Base-by-base conservation (phyloP, 1,139 yeast genomes). In the Pichia kudriavzevii region DNA sequence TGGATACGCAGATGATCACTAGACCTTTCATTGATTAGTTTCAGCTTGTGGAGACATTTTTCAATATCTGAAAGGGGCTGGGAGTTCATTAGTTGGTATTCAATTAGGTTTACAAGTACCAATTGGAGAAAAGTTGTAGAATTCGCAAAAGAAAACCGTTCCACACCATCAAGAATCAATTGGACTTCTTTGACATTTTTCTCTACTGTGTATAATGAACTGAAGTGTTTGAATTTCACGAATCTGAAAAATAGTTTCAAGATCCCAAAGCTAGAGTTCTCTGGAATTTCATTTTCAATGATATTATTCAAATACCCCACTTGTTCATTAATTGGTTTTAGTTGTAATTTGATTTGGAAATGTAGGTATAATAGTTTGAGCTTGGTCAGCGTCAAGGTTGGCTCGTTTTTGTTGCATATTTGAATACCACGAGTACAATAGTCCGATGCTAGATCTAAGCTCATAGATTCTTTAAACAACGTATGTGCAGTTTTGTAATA, bases 381-480 rank as follows among this genome's bases (percentile, higher is more conserved):
- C 31, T 53, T 51, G 15, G 41, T 28, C 2, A 20, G 11, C 9
- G 40, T 32, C 12, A 40, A 20, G 3, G 34, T 23, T 2, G 43
- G 41, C 12, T 34, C 41, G 34, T 45, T 40, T 49, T 69, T 52
- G 10, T 51, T 45, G 6, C 71, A 56, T 4, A 69, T 43, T 1
- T 57, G 45, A 2, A 67, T 49, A 3, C 73, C 69, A 39, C 53
- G 55, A 29, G 54, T 56, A n/a, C 63, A 55, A 36, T 61, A 63
- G 3, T 56, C 60, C 21, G 66, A 67, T 0, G 76, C 75, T 19
- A 53, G 43, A 25, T 59, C 60, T 11, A 53, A 41, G 38, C 63
- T 61, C 11, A 53, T 54, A 0, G 75, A 70, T 39, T 72, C 77
- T 16, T 46, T 43, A 29, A 60, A 58, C 38, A 65, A 59, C 2